Base-by-base conservation (phyloP, 2,329 filamentous ascomycete genomes). In the Sporothrix sp. region DNA sequence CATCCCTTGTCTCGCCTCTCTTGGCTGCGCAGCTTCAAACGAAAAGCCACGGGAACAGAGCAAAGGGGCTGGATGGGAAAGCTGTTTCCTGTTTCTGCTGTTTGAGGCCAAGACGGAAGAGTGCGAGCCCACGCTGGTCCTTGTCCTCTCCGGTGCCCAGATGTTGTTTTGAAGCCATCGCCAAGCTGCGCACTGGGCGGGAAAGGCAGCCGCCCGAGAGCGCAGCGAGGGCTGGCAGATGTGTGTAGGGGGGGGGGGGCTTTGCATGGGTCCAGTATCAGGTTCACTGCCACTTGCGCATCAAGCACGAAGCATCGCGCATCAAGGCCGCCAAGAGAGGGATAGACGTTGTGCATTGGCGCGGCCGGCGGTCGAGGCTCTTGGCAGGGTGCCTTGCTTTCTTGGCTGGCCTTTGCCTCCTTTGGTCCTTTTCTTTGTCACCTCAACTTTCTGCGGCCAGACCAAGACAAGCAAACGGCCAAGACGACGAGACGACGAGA, bases 61-160 rank as follows among this genome's bases (percentile, higher is more conserved):
- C n/a, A 48, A 48, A 38, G 16, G 35, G 45, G 45, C 33, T n/a
- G 11, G 25, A 28, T 28, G 25, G 10, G 25, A 28, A 28, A 28
- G n/a, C 25, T 28, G 25, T 28, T 28, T 28, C 25, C 25, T 28
- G 35, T 48, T 45, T 45, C 30, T 45, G 7, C 18, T 48, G 36
- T 39, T 23, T 48, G 36, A 48, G 30, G 46, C 46, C 46, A 48
- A 48, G 46, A 48, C 46, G 46, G 46, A 40, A 28, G 46, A 21
- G 35, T 35, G 25, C 20, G n/a, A 38, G 35, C 13, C 33, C 10
- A 5, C 10, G 25, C 10, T 36, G 42, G 14, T 25, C 21, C 30
- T 36, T 14, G 23, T 21, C 28, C 42, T 37, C 10, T 35, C 35
- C 20, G 20, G 8, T 20, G 2, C 35, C 30, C 11, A 6, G 7